phyloP scores from a whole-genome alignment of 768 basidiomycete species.

The Neoboletus subvelutipes region DNA sequence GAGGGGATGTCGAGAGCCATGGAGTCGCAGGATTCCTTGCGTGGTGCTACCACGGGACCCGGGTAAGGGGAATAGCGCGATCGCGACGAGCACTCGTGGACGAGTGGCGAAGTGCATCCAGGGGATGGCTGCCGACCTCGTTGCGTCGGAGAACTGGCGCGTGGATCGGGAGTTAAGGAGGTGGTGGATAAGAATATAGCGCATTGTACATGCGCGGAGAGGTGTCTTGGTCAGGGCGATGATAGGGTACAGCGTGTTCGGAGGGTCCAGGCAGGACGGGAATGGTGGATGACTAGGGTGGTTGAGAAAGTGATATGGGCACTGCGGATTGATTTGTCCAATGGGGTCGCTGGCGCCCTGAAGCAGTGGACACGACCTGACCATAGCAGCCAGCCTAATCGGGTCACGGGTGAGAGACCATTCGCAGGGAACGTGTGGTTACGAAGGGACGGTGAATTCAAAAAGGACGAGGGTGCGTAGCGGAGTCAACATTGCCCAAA shows the following conservation, averaged over 20 bases:
- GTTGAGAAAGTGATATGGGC: constrained; percentile 34
- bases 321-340: constrained; percentile 45
- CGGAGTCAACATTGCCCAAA: constrained; percentile 61
- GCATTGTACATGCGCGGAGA: constrained; percentile 28
- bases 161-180: constrained; percentile 30
- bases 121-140: constrained; percentile 30
- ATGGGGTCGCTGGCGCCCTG: constrained; percentile 59
- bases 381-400: constrained; percentile 87
- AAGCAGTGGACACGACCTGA: constrained; percentile 66
- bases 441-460: constrained; percentile 22
- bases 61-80: constrained; percentile 50
- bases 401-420: constrained; percentile 80
- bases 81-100: constrained; percentile 24
- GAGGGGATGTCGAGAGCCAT: constrained; percentile 37
- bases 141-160: constrained; percentile 32
- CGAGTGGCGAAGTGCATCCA: constrained; percentile 23
- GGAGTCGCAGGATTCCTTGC: constrained; percentile 28
- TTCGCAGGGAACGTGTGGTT: constrained; percentile 83
- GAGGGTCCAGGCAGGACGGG: constrained; percentile 31
- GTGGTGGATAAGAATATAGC: constrained; percentile 31
- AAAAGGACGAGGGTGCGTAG: not conserved
- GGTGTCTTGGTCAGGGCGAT: constrained; percentile 25
- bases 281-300: constrained; percentile 52
- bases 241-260: constrained; percentile 23
- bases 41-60: constrained; percentile 23